Evolutionary conservation across 73 alveolate species (phyloP), one percentile per base, ranked within the genome.

Genomic region (Paramecium bursaria): DNA sequence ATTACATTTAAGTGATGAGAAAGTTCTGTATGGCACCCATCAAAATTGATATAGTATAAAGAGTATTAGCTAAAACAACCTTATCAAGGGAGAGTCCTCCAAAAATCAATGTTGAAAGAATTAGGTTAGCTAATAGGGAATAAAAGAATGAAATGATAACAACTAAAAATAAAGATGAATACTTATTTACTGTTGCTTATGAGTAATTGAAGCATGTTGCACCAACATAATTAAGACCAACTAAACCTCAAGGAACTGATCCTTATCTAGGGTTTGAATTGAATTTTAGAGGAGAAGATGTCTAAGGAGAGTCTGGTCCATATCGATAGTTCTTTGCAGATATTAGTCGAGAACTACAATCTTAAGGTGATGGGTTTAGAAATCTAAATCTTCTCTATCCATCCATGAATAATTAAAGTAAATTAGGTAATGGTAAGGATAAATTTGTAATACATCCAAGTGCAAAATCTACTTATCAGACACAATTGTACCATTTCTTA

Each of bases 261-360:
- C 99, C 99, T 31, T 96, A 94, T 89, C 74, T 97, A 26, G 95
- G 99, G 48, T 97, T 97, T 82, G 95, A 94, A 73, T 95, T 96
- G 11, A 90, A 89, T 52, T 94, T 95, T 76, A 97, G 92, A 87
- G 98, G 98, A 46, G 99, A 97, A 80, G 94, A 90, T 73, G 99
- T 97, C 17, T 96, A 94, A 51, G 99, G 99, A 23, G 95, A 93
- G 73, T 98, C 98, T 4, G 99, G 99, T 1, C 99, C 99, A 14
- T 97, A 95, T 57, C 44, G 99, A 73, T 96, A 97, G 77, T 97
- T 97, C 90, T 97, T 97, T 80, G 96, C 99, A 44, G 99, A 97
- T 91, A 89, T 97, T 46, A 90, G 98, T 19, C 86, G 88, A 60
- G 99, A 97, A 87, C 87, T 96, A 10, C 95, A 88, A 74, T 48